Percentiles rank a stretch among this genome's conserved stretches.
These are phyloP conservation scores for Biancaea sappan DNA, from an alignment of 306 rosid species.

Conservation along the genomic window DNA sequence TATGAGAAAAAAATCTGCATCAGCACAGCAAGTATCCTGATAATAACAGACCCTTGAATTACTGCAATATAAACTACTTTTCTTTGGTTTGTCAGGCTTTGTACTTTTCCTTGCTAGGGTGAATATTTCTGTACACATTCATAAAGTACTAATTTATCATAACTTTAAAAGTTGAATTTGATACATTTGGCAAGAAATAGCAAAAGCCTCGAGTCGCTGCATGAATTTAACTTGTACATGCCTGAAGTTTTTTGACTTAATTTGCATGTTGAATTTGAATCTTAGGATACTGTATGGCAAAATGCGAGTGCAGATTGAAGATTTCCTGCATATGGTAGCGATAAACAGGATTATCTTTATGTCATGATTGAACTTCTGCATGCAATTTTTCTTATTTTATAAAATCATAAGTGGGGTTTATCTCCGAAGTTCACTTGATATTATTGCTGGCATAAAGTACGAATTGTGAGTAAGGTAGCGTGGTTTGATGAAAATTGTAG, in stretches of 20 bases:
- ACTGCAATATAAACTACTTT: not conserved
- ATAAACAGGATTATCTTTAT: not conserved
- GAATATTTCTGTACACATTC: not conserved
- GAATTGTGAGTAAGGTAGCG: too few relatives aligned
- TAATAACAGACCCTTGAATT: not conserved
- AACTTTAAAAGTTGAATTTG: conserved; percentile 11
- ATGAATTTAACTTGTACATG: not conserved
- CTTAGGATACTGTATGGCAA: not conserved
- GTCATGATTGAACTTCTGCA: too few relatives aligned
- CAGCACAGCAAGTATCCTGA: conserved; percentile 30
- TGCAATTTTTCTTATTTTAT: too few relatives aligned
- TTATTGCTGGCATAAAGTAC: too few relatives aligned
- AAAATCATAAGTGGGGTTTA: too few relatives aligned
- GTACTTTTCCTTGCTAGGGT: not conserved
- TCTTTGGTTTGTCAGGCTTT: conserved; percentile 7
- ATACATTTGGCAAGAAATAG: not conserved
- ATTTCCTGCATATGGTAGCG: not conserved
- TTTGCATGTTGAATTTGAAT: not conserved
- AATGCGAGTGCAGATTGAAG: not conserved
- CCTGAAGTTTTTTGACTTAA: not conserved
- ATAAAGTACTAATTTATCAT: not conserved
- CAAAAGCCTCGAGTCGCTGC: not conserved
- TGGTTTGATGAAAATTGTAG: too few relatives aligned
- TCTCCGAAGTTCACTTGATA: too few relatives aligned
- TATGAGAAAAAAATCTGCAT: conserved; percentile 63